Evolutionary conservation across 225 moss, liverwort and hornwort genomes (phyloP).

Genomic region (Climacium dendroides): DNA sequence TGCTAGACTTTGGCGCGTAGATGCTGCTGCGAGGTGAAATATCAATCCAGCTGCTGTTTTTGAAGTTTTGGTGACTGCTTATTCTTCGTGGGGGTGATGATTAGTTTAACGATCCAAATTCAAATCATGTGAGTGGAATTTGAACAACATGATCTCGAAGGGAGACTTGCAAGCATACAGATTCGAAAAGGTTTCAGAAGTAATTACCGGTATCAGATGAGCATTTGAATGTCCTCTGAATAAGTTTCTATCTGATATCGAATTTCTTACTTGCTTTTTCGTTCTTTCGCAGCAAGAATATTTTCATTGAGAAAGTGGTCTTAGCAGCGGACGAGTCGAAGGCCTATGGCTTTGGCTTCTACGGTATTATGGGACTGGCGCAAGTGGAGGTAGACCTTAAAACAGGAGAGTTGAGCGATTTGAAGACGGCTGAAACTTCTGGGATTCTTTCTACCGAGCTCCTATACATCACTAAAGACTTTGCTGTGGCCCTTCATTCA

Average conservation of each 20-base stretch:
- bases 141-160: neutral
- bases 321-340: constrained; percentile 36
- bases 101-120: neutral
- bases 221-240: neutral
- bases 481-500: constrained; percentile 61
- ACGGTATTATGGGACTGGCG: constrained; percentile 50
- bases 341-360: constrained; percentile 70
- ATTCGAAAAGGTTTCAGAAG: neutral
- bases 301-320: constrained; percentile 34
- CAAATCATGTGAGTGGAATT: neutral
- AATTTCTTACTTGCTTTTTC: neutral
- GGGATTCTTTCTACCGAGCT: constrained; percentile 38
- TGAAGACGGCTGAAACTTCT: constrained; percentile 34
- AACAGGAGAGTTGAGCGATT: constrained; percentile 48
- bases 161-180: neutral
- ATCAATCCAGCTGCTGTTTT: neutral
- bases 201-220: neutral
- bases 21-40: constrained; percentile 44
- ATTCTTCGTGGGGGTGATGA: neutral
- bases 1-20: constrained; percentile 59
- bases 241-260: neutral
- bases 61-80: neutral
- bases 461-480: constrained; percentile 39
- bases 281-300: constrained; percentile 30
- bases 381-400: constrained; percentile 60